Conservation (phyloP, 139 green algal species). For the Desmodesmus armatus region DNA sequence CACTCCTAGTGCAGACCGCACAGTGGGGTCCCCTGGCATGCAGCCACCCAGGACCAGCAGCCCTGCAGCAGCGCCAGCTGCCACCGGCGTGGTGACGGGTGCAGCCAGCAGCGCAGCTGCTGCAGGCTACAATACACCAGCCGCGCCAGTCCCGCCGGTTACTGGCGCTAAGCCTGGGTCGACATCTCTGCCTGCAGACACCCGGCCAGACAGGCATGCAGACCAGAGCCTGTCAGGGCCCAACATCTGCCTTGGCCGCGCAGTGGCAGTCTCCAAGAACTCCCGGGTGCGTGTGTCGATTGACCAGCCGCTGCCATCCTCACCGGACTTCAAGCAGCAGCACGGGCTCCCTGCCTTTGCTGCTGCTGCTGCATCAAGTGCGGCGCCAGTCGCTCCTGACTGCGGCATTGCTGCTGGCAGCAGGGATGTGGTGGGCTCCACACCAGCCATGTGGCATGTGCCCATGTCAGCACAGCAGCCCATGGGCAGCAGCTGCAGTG, state of each 20-base stretch:
- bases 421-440: too few relatives aligned
- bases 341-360: too few relatives aligned
- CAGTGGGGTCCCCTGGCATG: too few relatives aligned
- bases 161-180: background rate
- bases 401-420: background rate
- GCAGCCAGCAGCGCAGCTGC: background rate
- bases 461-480: background rate
- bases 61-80: background rate
- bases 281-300: background rate
- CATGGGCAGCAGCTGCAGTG: slow-evolving; percentile 13
- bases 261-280: background rate
- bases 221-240: background rate
- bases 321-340: too few relatives aligned
- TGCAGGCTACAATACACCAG: background rate
- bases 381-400: background rate
- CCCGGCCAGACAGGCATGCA: background rate
- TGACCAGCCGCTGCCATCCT: too few relatives aligned
- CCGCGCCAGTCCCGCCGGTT: background rate
- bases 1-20: too few relatives aligned
- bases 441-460: background rate
- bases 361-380: too few relatives aligned
- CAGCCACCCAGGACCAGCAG: background rate
- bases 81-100: background rate
- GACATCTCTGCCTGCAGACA: background rate
- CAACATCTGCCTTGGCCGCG: background rate